phyloP scores from a whole-genome alignment of 2,329 filamentous ascomycete species.

The Botrytis tulipae region DNA sequence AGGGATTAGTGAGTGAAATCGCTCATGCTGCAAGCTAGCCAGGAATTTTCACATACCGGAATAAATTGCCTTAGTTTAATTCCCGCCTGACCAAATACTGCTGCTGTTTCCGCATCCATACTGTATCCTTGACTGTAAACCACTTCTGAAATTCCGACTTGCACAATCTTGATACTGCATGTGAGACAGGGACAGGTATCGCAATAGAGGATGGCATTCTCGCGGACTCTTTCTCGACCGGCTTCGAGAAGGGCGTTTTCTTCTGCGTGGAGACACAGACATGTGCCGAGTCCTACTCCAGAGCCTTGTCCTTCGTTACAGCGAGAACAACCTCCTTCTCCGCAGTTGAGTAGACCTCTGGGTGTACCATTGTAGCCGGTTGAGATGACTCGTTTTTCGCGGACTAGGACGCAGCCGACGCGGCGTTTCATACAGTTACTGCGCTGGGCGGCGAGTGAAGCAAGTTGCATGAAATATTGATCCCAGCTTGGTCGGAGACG shows the following conservation, averaged over 20 bases:
- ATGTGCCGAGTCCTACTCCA: conserved; percentile 77
- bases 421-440: conserved; percentile 98
- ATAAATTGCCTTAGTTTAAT: conserved; percentile 84
- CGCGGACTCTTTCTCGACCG: conserved; percentile 82
- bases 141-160: conserved; percentile 93
- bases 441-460: conserved; percentile 82
- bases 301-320: conserved; percentile 74
- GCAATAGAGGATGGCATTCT: conserved; percentile 83
- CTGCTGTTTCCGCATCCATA: conserved; percentile 83
- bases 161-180: conserved; percentile 97
- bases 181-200: conserved; percentile 96
- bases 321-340: conserved; percentile 82
- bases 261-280: conserved; percentile 95
- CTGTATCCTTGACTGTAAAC: conserved; percentile 93
- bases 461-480: conserved; percentile 97
- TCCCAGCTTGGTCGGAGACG: conserved; percentile 91
- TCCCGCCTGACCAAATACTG: conserved; percentile 79
- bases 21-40: not conserved
- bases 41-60: conserved; percentile 57
- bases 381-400: conserved; percentile 81
- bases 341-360: conserved; percentile 82
- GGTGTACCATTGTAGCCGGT: conserved; percentile 99
- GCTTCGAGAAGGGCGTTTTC: conserved; percentile 96
- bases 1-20: conserved; percentile 15
- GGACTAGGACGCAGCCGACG: conserved; percentile 90